Conservation (phyloP, 805 yeast species). For the Wickerhamiella dianesei region DNA sequence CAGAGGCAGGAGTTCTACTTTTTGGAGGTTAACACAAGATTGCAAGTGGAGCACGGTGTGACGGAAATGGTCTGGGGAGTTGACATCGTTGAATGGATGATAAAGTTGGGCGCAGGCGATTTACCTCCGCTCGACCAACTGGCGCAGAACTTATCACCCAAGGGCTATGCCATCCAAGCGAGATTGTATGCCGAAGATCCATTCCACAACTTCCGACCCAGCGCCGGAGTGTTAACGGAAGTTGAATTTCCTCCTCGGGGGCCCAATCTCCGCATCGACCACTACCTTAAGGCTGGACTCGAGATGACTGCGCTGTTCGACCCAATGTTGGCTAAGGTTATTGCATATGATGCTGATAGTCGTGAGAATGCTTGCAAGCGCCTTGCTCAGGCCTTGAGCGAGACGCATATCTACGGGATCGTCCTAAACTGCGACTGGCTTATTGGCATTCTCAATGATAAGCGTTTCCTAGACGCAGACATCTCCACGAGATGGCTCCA, state of each 20-base stretch:
- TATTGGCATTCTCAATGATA: constrained; percentile 66
- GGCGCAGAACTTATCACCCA: constrained; percentile 19
- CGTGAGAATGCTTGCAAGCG: constrained; percentile 69
- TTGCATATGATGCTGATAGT: constrained; percentile 71
- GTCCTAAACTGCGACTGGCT: constrained; percentile 80
- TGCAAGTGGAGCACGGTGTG: constrained; percentile 93
- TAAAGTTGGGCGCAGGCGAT: constrained; percentile 54
- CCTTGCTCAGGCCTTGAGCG: constrained; percentile 65
- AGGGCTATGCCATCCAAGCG: constrained; percentile 92
- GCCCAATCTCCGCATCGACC: constrained; percentile 61
- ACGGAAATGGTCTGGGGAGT: constrained; percentile 88
- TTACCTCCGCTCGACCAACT: not conserved
- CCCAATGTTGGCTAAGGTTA: constrained; percentile 89
- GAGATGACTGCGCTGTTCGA: constrained; percentile 81
- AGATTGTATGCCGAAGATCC: constrained; percentile 94
- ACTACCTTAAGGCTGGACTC: constrained; percentile 84
- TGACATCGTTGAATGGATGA: constrained; percentile 93
- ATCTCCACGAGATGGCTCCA: constrained; percentile 80
- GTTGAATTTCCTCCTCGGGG: constrained; percentile 50
- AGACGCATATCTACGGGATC: constrained; percentile 77
- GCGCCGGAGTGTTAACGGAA: constrained; percentile 83
- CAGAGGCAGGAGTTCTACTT: constrained; percentile 77
- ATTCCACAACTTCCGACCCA: constrained; percentile 81
- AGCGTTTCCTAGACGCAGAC: constrained; percentile 66
- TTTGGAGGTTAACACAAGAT: constrained; percentile 88